Evolutionary conservation across 495 filamentous ascomycete genomes (phyloP).

Genomic region (Trichoderma reesei): DNA sequence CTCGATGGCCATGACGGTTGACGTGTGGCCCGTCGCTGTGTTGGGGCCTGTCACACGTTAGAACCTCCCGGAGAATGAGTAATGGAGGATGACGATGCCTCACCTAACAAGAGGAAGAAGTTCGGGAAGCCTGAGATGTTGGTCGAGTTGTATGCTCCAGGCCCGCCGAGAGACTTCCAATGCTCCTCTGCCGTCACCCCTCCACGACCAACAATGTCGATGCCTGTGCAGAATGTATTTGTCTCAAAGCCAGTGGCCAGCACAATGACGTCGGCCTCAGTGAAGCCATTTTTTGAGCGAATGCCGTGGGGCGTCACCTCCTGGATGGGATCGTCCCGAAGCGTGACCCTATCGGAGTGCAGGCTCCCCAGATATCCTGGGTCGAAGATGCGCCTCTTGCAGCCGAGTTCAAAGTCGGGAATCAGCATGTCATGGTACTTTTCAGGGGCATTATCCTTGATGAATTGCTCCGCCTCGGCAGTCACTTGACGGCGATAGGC

Average conservation of each 20-base stretch:
- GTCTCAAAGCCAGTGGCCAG: constrained; percentile 34
- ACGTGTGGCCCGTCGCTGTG: constrained; percentile 34
- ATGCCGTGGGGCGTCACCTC: constrained; percentile 29
- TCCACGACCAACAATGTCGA: constrained; percentile 26
- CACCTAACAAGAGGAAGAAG: constrained; percentile 27
- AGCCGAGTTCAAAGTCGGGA: background rate
- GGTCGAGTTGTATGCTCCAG: constrained; percentile 30
- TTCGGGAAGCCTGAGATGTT: constrained; percentile 34
- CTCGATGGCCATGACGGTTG: constrained; percentile 28
- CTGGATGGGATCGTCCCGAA: constrained; percentile 25
- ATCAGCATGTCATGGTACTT: background rate
- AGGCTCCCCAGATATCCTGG: constrained; percentile 12
- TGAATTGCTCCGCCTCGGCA: constrained; percentile 25
- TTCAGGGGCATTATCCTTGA: constrained; percentile 14
- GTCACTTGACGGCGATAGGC: background rate
- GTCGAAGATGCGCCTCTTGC: background rate
- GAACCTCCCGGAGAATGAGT: background rate
- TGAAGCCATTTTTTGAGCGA: constrained; percentile 16
- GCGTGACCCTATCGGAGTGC: constrained; percentile 23
- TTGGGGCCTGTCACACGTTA: constrained; percentile 29
- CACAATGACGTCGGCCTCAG: constrained; percentile 33
- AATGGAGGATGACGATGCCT: background rate
- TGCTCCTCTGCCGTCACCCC: constrained; percentile 27
- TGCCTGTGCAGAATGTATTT: constrained; percentile 20
- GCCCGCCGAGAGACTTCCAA: constrained; percentile 26